phyloP scores from a whole-genome alignment of 169 alveolate species.

The Cryptosporidium andersoni region DNA sequence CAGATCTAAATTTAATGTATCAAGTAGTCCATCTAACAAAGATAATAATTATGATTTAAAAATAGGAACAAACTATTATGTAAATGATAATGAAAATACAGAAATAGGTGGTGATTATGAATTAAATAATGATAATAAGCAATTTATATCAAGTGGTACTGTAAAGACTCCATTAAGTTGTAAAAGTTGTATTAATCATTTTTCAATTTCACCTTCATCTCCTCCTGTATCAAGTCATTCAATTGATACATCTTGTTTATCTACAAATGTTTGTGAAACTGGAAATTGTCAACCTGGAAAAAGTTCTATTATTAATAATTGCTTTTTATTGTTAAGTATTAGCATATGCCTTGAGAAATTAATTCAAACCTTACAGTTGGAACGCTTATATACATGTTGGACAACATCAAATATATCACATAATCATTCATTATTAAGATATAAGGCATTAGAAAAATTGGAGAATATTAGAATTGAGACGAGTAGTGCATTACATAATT shows the following conservation, averaged over 20 bases:
- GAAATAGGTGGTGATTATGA: too few species aligned
- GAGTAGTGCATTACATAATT: background rate
- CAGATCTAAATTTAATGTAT: too few species aligned
- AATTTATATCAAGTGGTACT: too few species aligned
- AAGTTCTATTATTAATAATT: background rate
- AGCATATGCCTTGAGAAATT: conserved; percentile 16
- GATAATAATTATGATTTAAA: background rate
- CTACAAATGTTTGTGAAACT: background rate
- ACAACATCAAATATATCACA: conserved; percentile 43
- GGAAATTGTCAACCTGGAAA: background rate
- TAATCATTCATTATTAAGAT: background rate
- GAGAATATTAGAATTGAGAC: background rate
- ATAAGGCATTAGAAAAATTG: conserved; percentile 7
- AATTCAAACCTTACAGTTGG: conserved; percentile 37
- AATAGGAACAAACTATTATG: background rate
- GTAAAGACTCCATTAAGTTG: too few species aligned
- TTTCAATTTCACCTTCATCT: too few species aligned
- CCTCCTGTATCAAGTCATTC: too few species aligned
- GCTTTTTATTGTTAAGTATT: background rate
- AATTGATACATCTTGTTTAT: too few species aligned
- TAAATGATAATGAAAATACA: too few species aligned
- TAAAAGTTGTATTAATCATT: too few species aligned
- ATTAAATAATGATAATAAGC: too few species aligned
- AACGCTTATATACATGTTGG: conserved; percentile 62
- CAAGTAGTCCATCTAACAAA: background rate